Evolutionary conservation across 371 early-diverging fungal species (phyloP), one percentile per base, ranked within the genome.

Genomic region (Phascolomyces articulosus): DNA sequence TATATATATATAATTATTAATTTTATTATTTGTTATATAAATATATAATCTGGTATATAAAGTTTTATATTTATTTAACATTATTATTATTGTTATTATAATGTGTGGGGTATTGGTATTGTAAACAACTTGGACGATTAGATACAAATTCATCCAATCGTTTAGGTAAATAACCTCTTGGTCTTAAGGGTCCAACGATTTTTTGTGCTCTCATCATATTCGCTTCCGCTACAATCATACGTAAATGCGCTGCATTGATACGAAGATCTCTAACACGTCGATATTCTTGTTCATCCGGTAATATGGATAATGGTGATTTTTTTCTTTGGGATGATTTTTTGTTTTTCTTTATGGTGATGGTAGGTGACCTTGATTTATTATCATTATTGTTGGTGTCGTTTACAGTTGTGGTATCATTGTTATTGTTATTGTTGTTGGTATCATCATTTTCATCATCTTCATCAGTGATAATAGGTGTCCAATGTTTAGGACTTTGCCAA

Each of bases 161-260:
- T 58, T 84, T 83, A 28, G 82, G 74, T 21, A 87, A 70, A 40
- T 75, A 77, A 44, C 80, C 71, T 23, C 87, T 72, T 26, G 84
- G 85, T 68, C 81, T 74, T 47, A 87, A 63, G 29, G 87, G 87
- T 34, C 83, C 77, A 27, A 87, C 80, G 15, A 87, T 78, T 63
- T 87, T 87, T 48, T 82, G 79, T 13, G 87, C 71, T 20, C 85
- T 82, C 75, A 87, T 85, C 87, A 87, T 87, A 38, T 82, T 77
- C 28, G 85, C 70, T 67, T 87, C 87, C 9, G 82, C 79, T 4
- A 85, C 85, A 69, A 87, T 80, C 82, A 84, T 87, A 53, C 87
- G 79, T 54, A 87, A 65, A 64, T 87, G 83, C 54, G 71, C 84
- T 10, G 80, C 54, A 55, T 87, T 87, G 29, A 81, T 72, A 8